These are phyloP conservation scores for Chaetomium globosum DNA, from an alignment of 2,329 filamentous ascomycete genomes.

Conservation along the genomic window DNA sequence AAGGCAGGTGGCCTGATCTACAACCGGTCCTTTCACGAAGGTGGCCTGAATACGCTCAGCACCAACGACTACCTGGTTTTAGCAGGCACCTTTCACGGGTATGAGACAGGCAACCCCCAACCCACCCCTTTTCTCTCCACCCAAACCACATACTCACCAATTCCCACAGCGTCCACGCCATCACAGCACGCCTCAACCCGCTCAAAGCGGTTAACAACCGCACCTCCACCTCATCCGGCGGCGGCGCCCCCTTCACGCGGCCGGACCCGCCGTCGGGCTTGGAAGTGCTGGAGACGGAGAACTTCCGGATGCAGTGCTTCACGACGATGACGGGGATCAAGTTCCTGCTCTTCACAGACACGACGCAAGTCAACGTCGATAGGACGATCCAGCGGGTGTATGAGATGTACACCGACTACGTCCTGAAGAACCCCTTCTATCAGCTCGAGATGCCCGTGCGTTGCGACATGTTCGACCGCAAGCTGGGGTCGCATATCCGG, in stretches of 20 bases:
- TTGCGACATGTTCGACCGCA: slow-evolving; percentile 92
- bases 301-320: slow-evolving; percentile 95
- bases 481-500: slow-evolving; percentile 78
- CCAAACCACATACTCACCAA: slow-evolving; percentile 1
- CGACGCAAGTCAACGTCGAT: slow-evolving; percentile 83
- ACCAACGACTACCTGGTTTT: slow-evolving; percentile 97
- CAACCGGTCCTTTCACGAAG: slow-evolving; percentile 89
- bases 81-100: slow-evolving; percentile 96
- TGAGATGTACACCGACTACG: slow-evolving; percentile 92
- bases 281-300: slow-evolving; percentile 89
- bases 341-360: slow-evolving; percentile 93
- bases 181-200: slow-evolving; percentile 66
- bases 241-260: slow-evolving; percentile 47
- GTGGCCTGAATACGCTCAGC: slow-evolving; percentile 80
- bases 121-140: slow-evolving; percentile 22
- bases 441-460: slow-evolving; percentile 96
- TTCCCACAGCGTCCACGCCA: slow-evolving; percentile 64
- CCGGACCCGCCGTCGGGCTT: slow-evolving; percentile 73
- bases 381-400: slow-evolving; percentile 82
- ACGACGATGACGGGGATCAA: slow-evolving; percentile 92
- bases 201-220: slow-evolving; percentile 45
- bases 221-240: slow-evolving; percentile 43
- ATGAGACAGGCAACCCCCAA: slow-evolving; percentile 36
- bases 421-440: slow-evolving; percentile 99
- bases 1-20: slow-evolving; percentile 97